These are phyloP conservation scores for Suhomyces bribrorum DNA, from an alignment of 1,139 yeast genomes.

Conservation along the genomic window DNA sequence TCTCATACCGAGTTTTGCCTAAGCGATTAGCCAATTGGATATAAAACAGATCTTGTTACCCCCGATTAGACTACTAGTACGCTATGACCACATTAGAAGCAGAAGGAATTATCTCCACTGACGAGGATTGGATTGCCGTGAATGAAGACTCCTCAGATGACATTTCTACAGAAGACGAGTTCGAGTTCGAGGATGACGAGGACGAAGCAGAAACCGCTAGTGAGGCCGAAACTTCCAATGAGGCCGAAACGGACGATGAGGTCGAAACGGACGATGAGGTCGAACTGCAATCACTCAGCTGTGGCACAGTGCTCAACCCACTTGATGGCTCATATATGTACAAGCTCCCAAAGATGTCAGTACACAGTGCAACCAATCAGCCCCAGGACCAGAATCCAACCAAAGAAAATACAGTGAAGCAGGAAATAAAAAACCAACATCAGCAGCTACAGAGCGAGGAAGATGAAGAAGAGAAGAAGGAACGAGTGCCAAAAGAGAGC, in stretches of 20 bases:
- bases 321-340: slow-evolving; percentile 12
- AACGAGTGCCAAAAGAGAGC: neutral
- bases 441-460: neutral
- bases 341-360: slow-evolving; percentile 12
- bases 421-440: neutral
- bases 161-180: slow-evolving; percentile 9
- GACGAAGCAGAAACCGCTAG: slow-evolving; percentile 4
- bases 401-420: no score
- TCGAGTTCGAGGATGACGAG: slow-evolving; percentile 2
- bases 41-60: no score
- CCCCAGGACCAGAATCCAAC: neutral
- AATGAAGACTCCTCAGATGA: slow-evolving; percentile 6
- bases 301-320: slow-evolving; percentile 4
- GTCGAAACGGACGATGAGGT: slow-evolving; percentile 4
- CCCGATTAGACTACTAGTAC: no score
- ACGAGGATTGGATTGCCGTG: slow-evolving; percentile 13
- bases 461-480: neutral
- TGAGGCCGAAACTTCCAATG: slow-evolving; percentile 3
- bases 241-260: neutral
- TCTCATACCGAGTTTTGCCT: no score
- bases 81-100: no score
- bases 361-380: no score
- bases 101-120: slow-evolving; percentile 17
- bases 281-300: slow-evolving; percentile 2
- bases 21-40: no score